Percentiles rank a stretch among this genome's conserved stretches.
These are phyloP conservation scores for Clonostachys solani DNA, from an alignment of 2,329 filamentous ascomycete genomes.

Conservation along the genomic window DNA sequence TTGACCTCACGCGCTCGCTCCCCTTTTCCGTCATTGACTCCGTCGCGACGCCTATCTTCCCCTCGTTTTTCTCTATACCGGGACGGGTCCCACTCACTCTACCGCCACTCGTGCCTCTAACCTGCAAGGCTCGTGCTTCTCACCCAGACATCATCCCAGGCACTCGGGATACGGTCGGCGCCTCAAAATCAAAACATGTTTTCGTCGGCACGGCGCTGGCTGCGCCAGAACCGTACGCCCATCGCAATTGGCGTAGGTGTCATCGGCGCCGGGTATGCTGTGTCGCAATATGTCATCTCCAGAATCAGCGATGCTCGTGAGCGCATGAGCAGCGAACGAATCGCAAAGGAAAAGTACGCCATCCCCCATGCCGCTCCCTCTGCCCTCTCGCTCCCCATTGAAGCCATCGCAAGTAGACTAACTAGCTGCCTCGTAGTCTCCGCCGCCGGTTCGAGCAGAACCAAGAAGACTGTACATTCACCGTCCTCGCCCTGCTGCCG, in stretches of 20 bases:
- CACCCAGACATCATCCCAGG: too few relatives aligned
- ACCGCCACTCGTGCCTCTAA: too few relatives aligned
- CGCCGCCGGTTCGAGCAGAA: conserved; percentile 97
- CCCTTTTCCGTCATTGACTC: too few relatives aligned
- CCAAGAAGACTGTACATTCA: conserved; percentile 97
- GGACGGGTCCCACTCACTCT: too few relatives aligned
- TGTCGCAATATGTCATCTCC: conserved; percentile 84
- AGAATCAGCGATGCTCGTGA: conserved; percentile 93
- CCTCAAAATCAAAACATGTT: conserved; percentile 41
- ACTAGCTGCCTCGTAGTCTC: conserved; percentile 51
- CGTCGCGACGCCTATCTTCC: too few relatives aligned
- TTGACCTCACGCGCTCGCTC: too few relatives aligned
- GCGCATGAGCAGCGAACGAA: conserved; percentile 93
- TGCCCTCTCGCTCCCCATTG: background rate
- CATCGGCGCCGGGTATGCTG: conserved; percentile 85
- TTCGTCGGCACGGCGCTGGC: conserved; percentile 78
- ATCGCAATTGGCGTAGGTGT: conserved; percentile 86
- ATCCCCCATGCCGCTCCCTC: background rate
- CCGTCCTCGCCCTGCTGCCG: conserved; percentile 89
- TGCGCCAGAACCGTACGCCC: conserved; percentile 85
- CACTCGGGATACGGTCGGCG: too few relatives aligned
- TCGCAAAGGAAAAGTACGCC: conserved; percentile 90
- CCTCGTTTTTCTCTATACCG: too few relatives aligned
- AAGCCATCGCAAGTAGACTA: background rate
- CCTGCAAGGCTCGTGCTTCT: too few relatives aligned